Percentiles rank a stretch among this genome's conserved stretches.
These are phyloP conservation scores for Trichoderma asperellum DNA, from an alignment of 2,329 filamentous ascomycete species.

Conservation along the genomic window DNA sequence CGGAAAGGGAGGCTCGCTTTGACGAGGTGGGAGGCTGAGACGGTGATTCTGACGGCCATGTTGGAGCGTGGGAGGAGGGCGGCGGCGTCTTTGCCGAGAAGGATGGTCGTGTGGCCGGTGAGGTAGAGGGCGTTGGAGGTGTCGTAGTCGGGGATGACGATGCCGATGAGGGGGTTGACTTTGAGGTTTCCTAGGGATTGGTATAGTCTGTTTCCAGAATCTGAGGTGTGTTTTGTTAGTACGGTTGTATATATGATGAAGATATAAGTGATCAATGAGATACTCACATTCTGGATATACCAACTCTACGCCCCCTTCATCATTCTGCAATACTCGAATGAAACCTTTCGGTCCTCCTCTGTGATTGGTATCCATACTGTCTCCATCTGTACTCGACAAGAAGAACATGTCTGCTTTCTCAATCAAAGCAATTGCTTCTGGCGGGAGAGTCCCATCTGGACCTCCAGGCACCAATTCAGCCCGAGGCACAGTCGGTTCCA, in stretches of 20 bases:
- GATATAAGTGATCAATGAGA: background rate
- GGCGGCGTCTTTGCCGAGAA: slow-evolving; percentile 66
- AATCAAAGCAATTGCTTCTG: slow-evolving; percentile 62
- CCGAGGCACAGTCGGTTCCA: slow-evolving; percentile 52
- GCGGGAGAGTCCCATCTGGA: slow-evolving; percentile 48
- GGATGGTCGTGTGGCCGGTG: slow-evolving; percentile 69
- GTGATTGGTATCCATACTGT: slow-evolving; percentile 82
- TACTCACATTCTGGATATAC: slow-evolving; percentile 73
- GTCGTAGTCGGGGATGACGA: slow-evolving; percentile 74
- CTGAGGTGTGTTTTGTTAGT: slow-evolving; percentile 32
- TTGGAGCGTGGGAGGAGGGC: slow-evolving; percentile 69
- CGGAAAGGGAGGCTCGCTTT: slow-evolving; percentile 68
- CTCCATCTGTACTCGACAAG: slow-evolving; percentile 67
- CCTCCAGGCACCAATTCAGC: slow-evolving; percentile 54
- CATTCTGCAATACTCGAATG: slow-evolving; percentile 66
- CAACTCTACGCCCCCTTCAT: slow-evolving; percentile 53
- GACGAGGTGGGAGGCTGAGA: slow-evolving; percentile 66
- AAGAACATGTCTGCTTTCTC: slow-evolving; percentile 75
- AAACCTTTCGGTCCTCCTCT: slow-evolving; percentile 77
- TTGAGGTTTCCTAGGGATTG: slow-evolving; percentile 80
- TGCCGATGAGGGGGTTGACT: slow-evolving; percentile 66
- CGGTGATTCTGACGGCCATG: slow-evolving; percentile 69
- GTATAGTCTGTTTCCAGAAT: slow-evolving; percentile 81
- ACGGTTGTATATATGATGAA: background rate
- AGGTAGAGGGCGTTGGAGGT: slow-evolving; percentile 74